phyloP scores from a whole-genome alignment of 371 early-diverging fungal genomes.

The Capniomyces stellatus region DNA sequence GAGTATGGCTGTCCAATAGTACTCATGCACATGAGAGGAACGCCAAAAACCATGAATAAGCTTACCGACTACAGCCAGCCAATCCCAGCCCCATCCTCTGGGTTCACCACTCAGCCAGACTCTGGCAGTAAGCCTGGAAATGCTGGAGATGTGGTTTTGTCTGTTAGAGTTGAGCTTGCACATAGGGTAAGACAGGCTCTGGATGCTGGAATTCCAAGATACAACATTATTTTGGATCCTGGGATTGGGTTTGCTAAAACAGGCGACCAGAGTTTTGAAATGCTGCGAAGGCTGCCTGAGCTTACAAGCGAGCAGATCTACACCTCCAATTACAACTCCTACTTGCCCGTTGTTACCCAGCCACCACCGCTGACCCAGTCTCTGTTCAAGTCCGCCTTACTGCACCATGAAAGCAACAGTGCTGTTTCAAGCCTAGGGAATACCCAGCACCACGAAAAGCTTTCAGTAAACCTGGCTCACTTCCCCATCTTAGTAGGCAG shows the following conservation, averaged over 20 bases:
- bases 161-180: constrained; percentile 48
- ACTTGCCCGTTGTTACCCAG: no score
- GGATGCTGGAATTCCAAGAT: constrained; percentile 63
- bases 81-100: not conserved
- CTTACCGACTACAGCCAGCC: constrained; percentile 46
- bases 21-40: constrained; percentile 94
- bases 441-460: constrained; percentile 7
- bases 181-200: constrained; percentile 46
- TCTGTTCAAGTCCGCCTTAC: no score
- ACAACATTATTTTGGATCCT: constrained; percentile 94
- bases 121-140: not conserved
- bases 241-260: constrained; percentile 95
- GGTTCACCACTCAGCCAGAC: no score
- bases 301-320: constrained; percentile 27
- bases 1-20: constrained; percentile 66
- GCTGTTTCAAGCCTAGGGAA: not conserved
- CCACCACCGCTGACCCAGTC: no score
- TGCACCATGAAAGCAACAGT: no score
- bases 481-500: constrained; percentile 79
- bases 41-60: constrained; percentile 65
- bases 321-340: constrained; percentile 1
- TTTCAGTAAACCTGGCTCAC: constrained; percentile 34
- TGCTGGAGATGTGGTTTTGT: constrained; percentile 36
- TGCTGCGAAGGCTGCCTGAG: constrained; percentile 50
- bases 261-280: constrained; percentile 61